Evolutionary conservation across 2,329 filamentous ascomycete genomes (phyloP).

Genomic region (Aureobasidium sp.): DNA sequence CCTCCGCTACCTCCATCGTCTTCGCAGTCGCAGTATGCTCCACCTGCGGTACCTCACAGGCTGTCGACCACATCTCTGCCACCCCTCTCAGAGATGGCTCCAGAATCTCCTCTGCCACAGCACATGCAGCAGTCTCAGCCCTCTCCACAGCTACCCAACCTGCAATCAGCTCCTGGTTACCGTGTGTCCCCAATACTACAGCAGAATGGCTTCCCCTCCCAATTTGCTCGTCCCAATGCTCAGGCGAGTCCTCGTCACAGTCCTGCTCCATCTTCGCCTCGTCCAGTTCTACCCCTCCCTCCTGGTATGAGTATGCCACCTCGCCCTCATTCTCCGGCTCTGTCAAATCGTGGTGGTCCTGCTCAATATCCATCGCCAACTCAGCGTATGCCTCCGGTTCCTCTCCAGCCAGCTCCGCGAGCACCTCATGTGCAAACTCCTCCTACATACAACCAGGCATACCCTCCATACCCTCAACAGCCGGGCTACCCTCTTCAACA

Average conservation of each 20-base stretch:
- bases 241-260: conserved; percentile 24
- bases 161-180: conserved; percentile 26
- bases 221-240: conserved; percentile 20
- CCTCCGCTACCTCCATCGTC: conserved; percentile 26
- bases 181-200: conserved; percentile 30
- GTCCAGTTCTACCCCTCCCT: conserved; percentile 32
- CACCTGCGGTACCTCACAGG: background rate
- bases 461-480: conserved; percentile 20
- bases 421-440: conserved; percentile 28
- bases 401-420: conserved; percentile 20
- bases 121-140: conserved; percentile 20
- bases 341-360: conserved; percentile 19
- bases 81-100: conserved; percentile 30
- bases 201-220: conserved; percentile 32
- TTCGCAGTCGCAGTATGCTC: background rate
- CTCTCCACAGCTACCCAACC: conserved; percentile 21
- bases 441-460: conserved; percentile 27
- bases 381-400: conserved; percentile 21
- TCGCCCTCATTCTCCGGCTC: conserved; percentile 21
- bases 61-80: conserved; percentile 26
- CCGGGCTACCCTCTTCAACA: background rate
- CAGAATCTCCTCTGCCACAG: conserved; percentile 27
- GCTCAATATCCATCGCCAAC: conserved; percentile 29
- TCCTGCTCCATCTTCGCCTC: conserved; percentile 29
- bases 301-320: conserved; percentile 28